Percentiles rank a stretch among this genome's conserved stretches.
Evolutionary conservation across 805 yeast species (phyloP).

Genomic region (Barnettozyma siamensis): DNA sequence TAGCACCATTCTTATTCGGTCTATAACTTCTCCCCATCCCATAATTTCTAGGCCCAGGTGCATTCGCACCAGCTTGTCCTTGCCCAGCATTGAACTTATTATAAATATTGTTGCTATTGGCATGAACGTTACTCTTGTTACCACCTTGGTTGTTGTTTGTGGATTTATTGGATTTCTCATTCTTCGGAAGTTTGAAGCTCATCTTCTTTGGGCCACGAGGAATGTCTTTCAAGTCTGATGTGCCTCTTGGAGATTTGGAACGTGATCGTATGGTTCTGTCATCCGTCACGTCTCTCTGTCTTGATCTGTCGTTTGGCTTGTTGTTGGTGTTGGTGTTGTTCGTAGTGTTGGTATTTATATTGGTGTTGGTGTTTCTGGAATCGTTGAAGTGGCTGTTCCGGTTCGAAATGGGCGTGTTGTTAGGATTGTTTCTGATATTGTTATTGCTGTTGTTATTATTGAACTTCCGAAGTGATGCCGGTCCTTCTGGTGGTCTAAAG

Average conservation of each 20-base stretch:
- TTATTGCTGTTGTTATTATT: not conserved
- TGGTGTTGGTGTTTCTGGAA: not conserved
- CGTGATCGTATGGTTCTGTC: not conserved
- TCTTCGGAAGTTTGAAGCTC: slow-evolving; percentile 18
- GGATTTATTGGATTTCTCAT: not conserved
- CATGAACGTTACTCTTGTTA: no score
- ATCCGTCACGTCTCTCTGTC: not conserved
- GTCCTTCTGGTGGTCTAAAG: slow-evolving; percentile 1
- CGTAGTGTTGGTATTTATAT: not conserved
- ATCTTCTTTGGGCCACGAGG: slow-evolving; percentile 18
- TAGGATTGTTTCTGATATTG: not conserved
- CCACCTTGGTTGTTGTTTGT: no score
- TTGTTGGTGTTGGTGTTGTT: not conserved
- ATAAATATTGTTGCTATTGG: not conserved
- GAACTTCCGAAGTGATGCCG: not conserved
- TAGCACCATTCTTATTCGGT: slow-evolving; percentile 1
- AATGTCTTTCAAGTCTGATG: slow-evolving; percentile 5
- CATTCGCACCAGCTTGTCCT: no score
- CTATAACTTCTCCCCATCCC: slow-evolving; percentile 5
- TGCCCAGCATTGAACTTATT: no score
- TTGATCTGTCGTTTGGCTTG: not conserved
- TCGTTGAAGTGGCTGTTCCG: not conserved
- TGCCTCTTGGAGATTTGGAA: slow-evolving; percentile 4
- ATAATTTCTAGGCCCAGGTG: slow-evolving; percentile 1
- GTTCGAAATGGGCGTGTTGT: no score